These are phyloP conservation scores for Ceratocystis eucalypticola DNA, from an alignment of 2,329 filamentous ascomycete species.

Conservation along the genomic window DNA sequence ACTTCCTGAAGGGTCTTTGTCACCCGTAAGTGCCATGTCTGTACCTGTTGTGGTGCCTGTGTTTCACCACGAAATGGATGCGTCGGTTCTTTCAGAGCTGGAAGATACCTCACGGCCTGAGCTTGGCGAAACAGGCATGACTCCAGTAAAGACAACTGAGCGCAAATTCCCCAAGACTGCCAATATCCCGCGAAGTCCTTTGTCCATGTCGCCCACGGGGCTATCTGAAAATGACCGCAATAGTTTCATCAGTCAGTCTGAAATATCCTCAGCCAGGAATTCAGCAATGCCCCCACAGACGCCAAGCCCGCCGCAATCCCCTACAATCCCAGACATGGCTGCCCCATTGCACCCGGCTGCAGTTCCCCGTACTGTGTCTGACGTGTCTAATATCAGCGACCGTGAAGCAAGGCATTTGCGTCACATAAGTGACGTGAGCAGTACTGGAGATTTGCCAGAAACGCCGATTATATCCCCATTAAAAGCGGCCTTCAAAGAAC, in stretches of 20 bases:
- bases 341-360: background rate
- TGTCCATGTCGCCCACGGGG: background rate
- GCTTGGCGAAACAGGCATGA: background rate
- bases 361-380: slow-evolving; percentile 26
- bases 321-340: background rate
- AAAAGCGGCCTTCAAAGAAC: background rate
- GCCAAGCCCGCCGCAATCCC: slow-evolving; percentile 5
- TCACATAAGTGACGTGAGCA: slow-evolving; percentile 31
- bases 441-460: slow-evolving; percentile 17
- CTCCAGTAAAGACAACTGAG: background rate
- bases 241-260: slow-evolving; percentile 4
- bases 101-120: background rate
- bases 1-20: background rate
- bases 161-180: background rate
- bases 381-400: slow-evolving; percentile 31
- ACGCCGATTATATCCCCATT: background rate
- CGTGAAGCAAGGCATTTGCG: slow-evolving; percentile 30
- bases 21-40: slow-evolving; percentile 1
- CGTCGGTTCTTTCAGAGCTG: background rate
- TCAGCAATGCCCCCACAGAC: slow-evolving; percentile 6
- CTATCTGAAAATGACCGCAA: background rate
- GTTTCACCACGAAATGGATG: background rate
- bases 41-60: background rate
- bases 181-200: background rate
- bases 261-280: background rate